Evolutionary conservation across 2,329 filamentous ascomycete species (phyloP), one percentile per base, ranked within the genome.

Genomic region (Scorias spongiosa): DNA sequence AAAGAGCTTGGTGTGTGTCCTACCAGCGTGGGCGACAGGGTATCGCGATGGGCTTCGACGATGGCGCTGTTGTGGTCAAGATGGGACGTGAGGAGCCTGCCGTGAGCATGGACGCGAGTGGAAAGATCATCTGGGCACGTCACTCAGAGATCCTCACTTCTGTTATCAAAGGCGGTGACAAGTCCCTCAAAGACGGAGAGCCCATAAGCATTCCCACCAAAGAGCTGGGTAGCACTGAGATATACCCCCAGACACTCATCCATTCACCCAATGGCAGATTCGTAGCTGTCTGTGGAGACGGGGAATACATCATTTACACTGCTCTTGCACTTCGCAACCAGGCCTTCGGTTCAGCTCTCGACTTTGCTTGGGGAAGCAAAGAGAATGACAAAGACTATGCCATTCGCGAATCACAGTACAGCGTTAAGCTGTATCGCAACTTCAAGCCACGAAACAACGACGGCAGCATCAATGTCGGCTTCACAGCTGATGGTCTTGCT

Each of bases 331-430:
- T 93, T 76, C 80, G 91, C 61, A 96, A 98, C 67, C 95, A 96
- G 69, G 87, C 87, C 2, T 98, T 98, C 57, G 91, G 91, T 17
- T 88, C 85, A 36, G 91, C 89, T 6, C 69, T 96, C 42, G 91
- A 98, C 66, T 98, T 98, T 62, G 88, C 84, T 10, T 98, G 91
- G 91, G 89, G 83, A 0, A 85, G 84, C 39, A 95, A 94, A 66
- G 89, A 95, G 46, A 94, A 95, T 66, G 93, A 86, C 68, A 96
- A 95, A 63, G 91, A 98, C 63, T 96, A 93, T 59, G 91, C 91
- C 34, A 96, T 98, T 54, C 81, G 91, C 30, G 91, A 98, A 66
- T 95, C 88, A 4, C 68, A 83, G 26, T 94, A 89, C 41, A 93
- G 84, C 57, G 87, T 98, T 57, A 95, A 95, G 71, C 79, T 96